phyloP scores from a whole-genome alignment of 1,284 basidiomycete species.

The Schizophyllum amplum region DNA sequence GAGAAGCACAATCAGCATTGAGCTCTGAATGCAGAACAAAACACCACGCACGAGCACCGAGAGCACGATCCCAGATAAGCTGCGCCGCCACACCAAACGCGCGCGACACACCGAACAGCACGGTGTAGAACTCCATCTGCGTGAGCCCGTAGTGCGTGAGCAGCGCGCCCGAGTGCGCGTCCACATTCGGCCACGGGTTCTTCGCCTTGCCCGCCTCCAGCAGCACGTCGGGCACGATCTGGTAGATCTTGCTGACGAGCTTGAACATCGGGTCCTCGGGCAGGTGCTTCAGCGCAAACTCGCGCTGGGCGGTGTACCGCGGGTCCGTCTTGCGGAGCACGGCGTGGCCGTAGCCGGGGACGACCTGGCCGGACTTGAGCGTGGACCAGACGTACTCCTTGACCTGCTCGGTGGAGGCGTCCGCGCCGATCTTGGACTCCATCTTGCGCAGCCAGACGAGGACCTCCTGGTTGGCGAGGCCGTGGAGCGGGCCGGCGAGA shows the following conservation, averaged over 20 bases:
- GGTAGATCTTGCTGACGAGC: slow-evolving; percentile 89
- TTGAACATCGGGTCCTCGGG: slow-evolving; percentile 87
- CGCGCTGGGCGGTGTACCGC: slow-evolving; percentile 91
- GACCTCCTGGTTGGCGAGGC: slow-evolving; percentile 95
- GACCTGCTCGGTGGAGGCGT: slow-evolving; percentile 78
- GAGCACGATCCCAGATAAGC: slow-evolving; percentile 92
- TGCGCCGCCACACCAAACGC: slow-evolving; percentile 87
- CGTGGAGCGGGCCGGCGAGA: slow-evolving; percentile 95
- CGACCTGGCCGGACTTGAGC: slow-evolving; percentile 85
- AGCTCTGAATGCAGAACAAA: background rate
- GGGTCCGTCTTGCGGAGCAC: slow-evolving; percentile 97
- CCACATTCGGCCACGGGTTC: slow-evolving; percentile 93
- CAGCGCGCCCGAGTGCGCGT: slow-evolving; percentile 94
- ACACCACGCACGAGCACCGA: slow-evolving; percentile 72
- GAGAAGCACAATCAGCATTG: slow-evolving; percentile 7
- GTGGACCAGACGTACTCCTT: slow-evolving; percentile 92
- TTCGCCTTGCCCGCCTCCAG: slow-evolving; percentile 93
- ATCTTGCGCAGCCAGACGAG: slow-evolving; percentile 87
- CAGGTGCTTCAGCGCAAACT: slow-evolving; percentile 88
- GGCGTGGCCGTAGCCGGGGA: slow-evolving; percentile 95
- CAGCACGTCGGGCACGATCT: slow-evolving; percentile 89
- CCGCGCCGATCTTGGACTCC: slow-evolving; percentile 77
- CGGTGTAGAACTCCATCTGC: slow-evolving; percentile 93
- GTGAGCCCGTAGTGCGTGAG: slow-evolving; percentile 85
- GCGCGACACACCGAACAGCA: slow-evolving; percentile 94